These are phyloP conservation scores for Hypsizygus marmoreus DNA, from an alignment of 768 basidiomycete species.

Conservation along the genomic window DNA sequence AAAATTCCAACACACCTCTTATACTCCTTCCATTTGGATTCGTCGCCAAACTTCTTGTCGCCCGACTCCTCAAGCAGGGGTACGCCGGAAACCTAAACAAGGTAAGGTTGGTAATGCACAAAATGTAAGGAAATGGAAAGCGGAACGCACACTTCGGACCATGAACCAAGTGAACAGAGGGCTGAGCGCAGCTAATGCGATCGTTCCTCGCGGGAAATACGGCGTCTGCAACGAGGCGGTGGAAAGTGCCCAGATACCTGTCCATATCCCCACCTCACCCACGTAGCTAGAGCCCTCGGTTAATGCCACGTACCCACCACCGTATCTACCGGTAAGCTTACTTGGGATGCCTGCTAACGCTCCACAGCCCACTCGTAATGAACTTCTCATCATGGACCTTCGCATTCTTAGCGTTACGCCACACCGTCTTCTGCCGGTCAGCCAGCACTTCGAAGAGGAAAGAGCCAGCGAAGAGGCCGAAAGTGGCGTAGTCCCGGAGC, in stretches of 20 bases:
- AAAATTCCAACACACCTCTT: constrained; percentile 43
- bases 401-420: constrained; percentile 58
- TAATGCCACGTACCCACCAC: too few species aligned
- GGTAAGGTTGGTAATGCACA: too few species aligned
- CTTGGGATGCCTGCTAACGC: constrained; percentile 73
- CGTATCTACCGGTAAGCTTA: too few species aligned
- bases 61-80: constrained; percentile 64
- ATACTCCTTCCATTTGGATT: constrained; percentile 59
- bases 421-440: constrained; percentile 64
- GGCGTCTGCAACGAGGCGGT: constrained; percentile 46
- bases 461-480: constrained; percentile 56
- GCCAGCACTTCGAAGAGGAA: constrained; percentile 65
- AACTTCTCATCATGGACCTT: constrained; percentile 74
- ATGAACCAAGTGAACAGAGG: constrained; percentile 67
- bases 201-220: constrained; percentile 44
- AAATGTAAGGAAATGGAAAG: not conserved
- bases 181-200: constrained; percentile 52
- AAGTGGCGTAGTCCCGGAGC: constrained; percentile 51
- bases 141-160: constrained; percentile 47
- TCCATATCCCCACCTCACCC: constrained; percentile 72
- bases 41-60: constrained; percentile 55
- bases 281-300: constrained; percentile 70
- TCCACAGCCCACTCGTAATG: constrained; percentile 69
- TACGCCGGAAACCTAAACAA: constrained; percentile 73
- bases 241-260: constrained; percentile 63